Percentiles rank a stretch among this genome's conserved stretches.
phyloP scores from a whole-genome alignment of 345 rosid genomes.

The Pistacia integerrima region DNA sequence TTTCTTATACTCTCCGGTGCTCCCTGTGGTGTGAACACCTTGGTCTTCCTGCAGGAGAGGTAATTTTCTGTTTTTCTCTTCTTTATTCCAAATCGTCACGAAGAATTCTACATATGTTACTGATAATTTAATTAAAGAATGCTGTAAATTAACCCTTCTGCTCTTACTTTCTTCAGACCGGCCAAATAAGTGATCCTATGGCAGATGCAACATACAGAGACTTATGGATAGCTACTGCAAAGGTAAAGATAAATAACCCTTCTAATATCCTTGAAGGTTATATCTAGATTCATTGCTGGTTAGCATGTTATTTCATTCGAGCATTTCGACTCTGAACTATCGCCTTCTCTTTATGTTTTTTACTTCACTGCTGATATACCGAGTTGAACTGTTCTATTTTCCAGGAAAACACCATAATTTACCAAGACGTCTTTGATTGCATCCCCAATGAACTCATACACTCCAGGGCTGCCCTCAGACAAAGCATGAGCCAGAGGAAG shows the following conservation, averaged over 20 bases:
- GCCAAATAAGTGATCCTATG: conserved; percentile 67
- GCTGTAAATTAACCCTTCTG: not conserved
- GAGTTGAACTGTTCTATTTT: not conserved
- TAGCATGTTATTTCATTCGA: not conserved
- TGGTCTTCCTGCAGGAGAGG: conserved; percentile 73
- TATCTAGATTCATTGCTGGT: not conserved
- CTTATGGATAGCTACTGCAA: conserved; percentile 74
- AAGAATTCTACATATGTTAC: not conserved
- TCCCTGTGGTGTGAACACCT: conserved; percentile 91
- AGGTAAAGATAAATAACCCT: conserved; percentile 33
- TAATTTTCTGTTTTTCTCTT: conserved; percentile 8
- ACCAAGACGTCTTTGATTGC: conserved; percentile 80
- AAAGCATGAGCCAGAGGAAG: conserved; percentile 52
- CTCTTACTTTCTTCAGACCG: conserved; percentile 40
- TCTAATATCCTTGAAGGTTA: not conserved
- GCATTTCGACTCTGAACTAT: not conserved
- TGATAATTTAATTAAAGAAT: not conserved
- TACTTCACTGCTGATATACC: not conserved
- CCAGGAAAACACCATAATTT: conserved; percentile 62
- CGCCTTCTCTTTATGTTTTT: not conserved
- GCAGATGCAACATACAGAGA: conserved; percentile 60
- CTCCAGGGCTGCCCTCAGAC: conserved; percentile 77
- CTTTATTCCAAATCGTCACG: not conserved
- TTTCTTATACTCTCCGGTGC: conserved; percentile 70
- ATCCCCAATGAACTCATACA: conserved; percentile 73